Evolutionary conservation across 2,329 filamentous ascomycete genomes (phyloP).

Genomic region (Amphichorda felina): DNA sequence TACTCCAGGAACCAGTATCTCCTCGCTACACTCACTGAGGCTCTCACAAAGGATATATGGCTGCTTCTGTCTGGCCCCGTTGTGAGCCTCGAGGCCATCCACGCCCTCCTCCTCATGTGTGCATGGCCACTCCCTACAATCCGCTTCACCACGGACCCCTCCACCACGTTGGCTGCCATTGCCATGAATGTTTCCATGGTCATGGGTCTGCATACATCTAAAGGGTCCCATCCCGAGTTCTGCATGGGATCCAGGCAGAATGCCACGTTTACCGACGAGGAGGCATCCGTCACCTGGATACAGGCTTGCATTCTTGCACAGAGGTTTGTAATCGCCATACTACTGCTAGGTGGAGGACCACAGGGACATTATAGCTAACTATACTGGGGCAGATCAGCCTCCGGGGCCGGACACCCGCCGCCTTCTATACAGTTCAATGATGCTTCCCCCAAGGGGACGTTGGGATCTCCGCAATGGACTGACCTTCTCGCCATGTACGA

Average conservation of each 20-base stretch:
- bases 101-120: slow-evolving; percentile 37
- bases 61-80: slow-evolving; percentile 27
- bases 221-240: slow-evolving; percentile 36
- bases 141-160: slow-evolving; percentile 38
- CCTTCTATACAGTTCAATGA: slow-evolving; percentile 39
- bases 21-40: slow-evolving; percentile 32
- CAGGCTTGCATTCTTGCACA: slow-evolving; percentile 40
- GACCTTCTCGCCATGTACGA: slow-evolving; percentile 32
- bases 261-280: slow-evolving; percentile 33
- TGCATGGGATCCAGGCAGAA: slow-evolving; percentile 29
- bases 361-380: too few species aligned
- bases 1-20: slow-evolving; percentile 25
- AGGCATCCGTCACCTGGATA: slow-evolving; percentile 40
- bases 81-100: slow-evolving; percentile 33
- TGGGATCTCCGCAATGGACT: slow-evolving; percentile 27
- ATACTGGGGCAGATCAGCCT: slow-evolving; percentile 18
- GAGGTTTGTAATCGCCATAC: slow-evolving; percentile 18
- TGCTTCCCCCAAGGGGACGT: slow-evolving; percentile 24
- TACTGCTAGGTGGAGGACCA: slow-evolving; percentile 7
- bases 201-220: slow-evolving; percentile 39
- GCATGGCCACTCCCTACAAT: slow-evolving; percentile 39
- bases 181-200: slow-evolving; percentile 34
- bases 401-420: slow-evolving; percentile 33
- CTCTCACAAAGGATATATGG: slow-evolving; percentile 33
- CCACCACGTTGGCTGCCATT: slow-evolving; percentile 31